Evolutionary conservation across 495 filamentous ascomycete genomes (phyloP), one percentile per base, ranked within the genome.

Genomic region (Penicillium soppii): DNA sequence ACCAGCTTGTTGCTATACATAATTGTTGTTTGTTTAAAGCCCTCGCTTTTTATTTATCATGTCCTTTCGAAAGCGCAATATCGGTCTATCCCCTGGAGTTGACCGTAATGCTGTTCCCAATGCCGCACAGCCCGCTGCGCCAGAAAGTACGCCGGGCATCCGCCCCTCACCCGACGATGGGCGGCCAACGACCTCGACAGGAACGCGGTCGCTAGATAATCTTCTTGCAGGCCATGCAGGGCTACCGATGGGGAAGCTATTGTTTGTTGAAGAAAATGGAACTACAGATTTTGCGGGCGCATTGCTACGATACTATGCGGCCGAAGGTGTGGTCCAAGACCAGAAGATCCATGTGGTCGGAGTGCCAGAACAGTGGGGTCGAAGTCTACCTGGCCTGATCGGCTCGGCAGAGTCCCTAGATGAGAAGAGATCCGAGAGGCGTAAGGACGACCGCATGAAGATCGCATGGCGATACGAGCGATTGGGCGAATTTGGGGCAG

Each of bases 401-500:
- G 77, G 73, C 0, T 73, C 78, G 0, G 69, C 67, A 4, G 79
- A 77, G 7, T 72, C 63, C 10, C 70, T 68, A 12, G 76, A 72
- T 53, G 56, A 77, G 57, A 71, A 66, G 35, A 58, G 71, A 42
- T 56, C 65, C 7, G 62, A 63, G 57, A 77, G 52, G 45, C 63
- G 68, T 38, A 67, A 65, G 54, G 47, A 80, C 25, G 90, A 95
- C 48, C 87, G 83, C 67, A 98, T 98, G 94, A 97, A 96, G 73
- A 98, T 98, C 68, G 94, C 94, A 8, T 98, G 94, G 94, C 75
- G 94, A 67, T 98, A 98, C 71, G 92, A 97, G 66, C 81, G 85
- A 16, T 66, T 97, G 53, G 87, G 90, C 19, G 83, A 87, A 47
- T 78, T 82, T 71, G 72, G 82, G 21, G 64, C 71, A 22, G 71